phyloP scores from a whole-genome alignment of 345 rosid species.

The Brassica cretica region DNA sequence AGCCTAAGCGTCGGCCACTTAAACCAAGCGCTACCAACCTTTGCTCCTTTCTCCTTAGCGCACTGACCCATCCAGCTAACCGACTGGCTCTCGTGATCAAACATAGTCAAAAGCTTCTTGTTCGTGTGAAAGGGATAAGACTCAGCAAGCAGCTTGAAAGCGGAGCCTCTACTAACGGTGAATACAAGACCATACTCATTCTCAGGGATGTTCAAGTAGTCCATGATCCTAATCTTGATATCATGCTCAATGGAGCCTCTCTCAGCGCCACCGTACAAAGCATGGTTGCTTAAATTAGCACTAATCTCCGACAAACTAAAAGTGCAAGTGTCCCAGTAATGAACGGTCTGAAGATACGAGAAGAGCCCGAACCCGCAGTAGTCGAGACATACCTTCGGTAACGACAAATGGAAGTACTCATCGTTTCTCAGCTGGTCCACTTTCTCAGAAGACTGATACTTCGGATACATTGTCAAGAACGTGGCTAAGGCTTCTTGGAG shows the following conservation, averaged over 20 bases:
- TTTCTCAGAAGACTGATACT: conserved; percentile 78
- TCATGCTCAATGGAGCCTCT: conserved; percentile 84
- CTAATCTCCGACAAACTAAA: conserved; percentile 95
- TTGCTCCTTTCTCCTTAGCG: conserved; percentile 94
- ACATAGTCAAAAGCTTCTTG: conserved; percentile 92
- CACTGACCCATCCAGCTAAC: conserved; percentile 98
- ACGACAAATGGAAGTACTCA: conserved; percentile 79
- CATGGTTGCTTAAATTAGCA: conserved; percentile 94
- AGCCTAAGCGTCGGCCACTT: conserved; percentile 98
- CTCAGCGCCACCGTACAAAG: conserved; percentile 91
- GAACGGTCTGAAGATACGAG: conserved; percentile 84
- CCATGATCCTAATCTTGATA: conserved; percentile 91
- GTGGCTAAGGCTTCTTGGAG: conserved; percentile 61
- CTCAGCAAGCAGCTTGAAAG: conserved; percentile 87
- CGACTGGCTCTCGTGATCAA: conserved; percentile 97
- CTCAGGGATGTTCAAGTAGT: conserved; percentile 95
- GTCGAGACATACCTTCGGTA: conserved; percentile 96
- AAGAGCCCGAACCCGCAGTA: conserved; percentile 96
- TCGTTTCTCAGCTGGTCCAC: conserved; percentile 73
- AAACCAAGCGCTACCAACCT: conserved; percentile 87
- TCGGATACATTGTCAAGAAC: conserved; percentile 88
- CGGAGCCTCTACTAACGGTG: conserved; percentile 99
- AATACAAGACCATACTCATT: conserved; percentile 97
- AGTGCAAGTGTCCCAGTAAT: conserved; percentile 96
- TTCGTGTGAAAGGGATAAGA: conserved; percentile 96